Evolutionary conservation across 371 early-diverging fungal species (phyloP).

Genomic region (Mortierella sp.): DNA sequence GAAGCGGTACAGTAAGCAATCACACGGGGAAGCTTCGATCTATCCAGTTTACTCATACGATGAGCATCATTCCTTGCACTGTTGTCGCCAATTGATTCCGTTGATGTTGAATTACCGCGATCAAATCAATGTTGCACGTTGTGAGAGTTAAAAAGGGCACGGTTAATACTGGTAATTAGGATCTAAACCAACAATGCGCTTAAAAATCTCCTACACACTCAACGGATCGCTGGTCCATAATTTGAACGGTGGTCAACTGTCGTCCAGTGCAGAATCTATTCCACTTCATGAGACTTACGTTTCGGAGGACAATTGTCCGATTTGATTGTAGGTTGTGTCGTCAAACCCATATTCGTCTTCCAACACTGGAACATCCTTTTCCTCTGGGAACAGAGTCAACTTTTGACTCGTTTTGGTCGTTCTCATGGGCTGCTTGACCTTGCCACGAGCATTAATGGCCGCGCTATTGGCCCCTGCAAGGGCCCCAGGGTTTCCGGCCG

Average conservation of each 20-base stretch:
- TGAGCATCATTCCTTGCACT: constrained; percentile 56
- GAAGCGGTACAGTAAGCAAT: constrained; percentile 93
- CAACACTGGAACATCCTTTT: constrained; percentile 61
- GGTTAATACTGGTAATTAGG: constrained; percentile 6
- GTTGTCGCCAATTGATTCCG: neutral
- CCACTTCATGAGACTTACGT: constrained; percentile 26
- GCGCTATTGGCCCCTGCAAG: constrained; percentile 15
- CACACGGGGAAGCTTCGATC: constrained; percentile 70
- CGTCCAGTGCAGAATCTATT: neutral
- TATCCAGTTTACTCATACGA: constrained; percentile 57
- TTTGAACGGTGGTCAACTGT: neutral
- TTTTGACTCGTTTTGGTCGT: constrained; percentile 96
- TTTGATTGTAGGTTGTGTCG: constrained; percentile 58
- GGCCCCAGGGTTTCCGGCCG: constrained; percentile 9
- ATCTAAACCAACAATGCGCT: constrained; percentile 26
- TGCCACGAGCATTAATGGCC: constrained; percentile 32
- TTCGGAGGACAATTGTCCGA: constrained; percentile 57
- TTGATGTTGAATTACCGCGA: neutral
- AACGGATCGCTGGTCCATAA: neutral
- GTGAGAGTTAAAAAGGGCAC: neutral
- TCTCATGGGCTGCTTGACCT: constrained; percentile 70
- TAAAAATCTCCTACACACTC: neutral
- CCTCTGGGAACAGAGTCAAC: constrained; percentile 91
- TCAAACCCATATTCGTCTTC: constrained; percentile 58
- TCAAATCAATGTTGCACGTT: constrained; percentile 7